Evolutionary conservation across 371 early-diverging fungal species (phyloP).

Genomic region (Mucor circinelloides): DNA sequence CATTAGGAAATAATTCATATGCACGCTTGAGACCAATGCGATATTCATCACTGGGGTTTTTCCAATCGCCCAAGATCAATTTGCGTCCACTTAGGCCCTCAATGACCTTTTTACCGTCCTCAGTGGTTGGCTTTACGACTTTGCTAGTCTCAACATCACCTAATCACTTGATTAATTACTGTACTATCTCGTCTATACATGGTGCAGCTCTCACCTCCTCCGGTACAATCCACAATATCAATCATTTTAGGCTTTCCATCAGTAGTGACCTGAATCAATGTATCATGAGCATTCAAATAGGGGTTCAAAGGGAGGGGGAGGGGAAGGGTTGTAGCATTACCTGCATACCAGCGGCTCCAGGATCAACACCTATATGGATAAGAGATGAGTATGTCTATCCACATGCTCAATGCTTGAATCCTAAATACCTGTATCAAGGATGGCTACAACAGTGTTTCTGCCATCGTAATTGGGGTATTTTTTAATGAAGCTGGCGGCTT

Average conservation of each 20-base stretch:
- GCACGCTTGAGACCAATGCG: slow-evolving; percentile 83
- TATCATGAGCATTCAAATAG: not conserved
- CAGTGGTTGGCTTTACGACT: slow-evolving; percentile 55
- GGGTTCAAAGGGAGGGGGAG: too few species aligned
- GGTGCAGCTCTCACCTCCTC: slow-evolving; percentile 49
- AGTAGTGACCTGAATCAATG: slow-evolving; percentile 65
- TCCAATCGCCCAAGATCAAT: slow-evolving; percentile 75
- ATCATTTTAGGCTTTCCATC: slow-evolving; percentile 90
- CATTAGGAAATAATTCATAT: slow-evolving; percentile 78
- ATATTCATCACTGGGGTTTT: slow-evolving; percentile 80
- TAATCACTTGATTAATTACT: not conserved
- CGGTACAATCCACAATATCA: slow-evolving; percentile 94
- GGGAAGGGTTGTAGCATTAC: slow-evolving; percentile 25
- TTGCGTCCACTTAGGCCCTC: slow-evolving; percentile 78
- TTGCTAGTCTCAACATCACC: slow-evolving; percentile 76
- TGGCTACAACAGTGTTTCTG: slow-evolving; percentile 85
- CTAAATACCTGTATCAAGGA: slow-evolving; percentile 81
- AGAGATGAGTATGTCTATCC: not conserved
- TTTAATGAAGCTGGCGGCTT: slow-evolving; percentile 80
- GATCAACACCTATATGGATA: slow-evolving; percentile 73
- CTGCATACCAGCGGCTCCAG: slow-evolving; percentile 85
- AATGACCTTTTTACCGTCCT: slow-evolving; percentile 52
- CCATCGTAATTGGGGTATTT: slow-evolving; percentile 90
- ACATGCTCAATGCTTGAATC: not conserved
- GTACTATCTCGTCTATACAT: not conserved